Base-by-base conservation (phyloP, 1,284 basidiomycete species). In the Tilletia indica region DNA sequence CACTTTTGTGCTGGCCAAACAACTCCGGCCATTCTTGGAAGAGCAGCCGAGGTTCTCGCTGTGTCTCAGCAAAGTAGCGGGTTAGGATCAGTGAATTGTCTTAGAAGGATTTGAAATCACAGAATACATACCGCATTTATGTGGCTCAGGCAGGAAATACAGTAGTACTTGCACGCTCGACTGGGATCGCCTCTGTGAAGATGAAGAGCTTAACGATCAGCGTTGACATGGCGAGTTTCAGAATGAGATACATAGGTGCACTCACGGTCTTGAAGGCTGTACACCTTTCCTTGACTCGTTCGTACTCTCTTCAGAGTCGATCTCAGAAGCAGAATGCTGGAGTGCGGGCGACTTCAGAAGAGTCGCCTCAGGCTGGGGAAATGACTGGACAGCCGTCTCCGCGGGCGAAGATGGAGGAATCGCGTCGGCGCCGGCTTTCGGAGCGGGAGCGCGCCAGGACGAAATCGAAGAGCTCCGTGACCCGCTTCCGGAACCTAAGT, bases 111-210 rank as follows among this genome's bases (percentile, higher is more conserved):
- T 45, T 2, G n/a, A 2, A 19, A 2, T 1, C 51, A 19, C 12
- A 19, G 16, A n/a, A 39, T 19, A 64, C 61, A 4, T 21, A 64
- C 61, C 16, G 34, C 36, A 38, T 64, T 64, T 34, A 64, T 38
- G 14, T 64, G 61, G 6, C 36, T 42, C 3, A 64, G 61, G 34
- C 61, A 64, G n/a, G 61, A 36, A 19, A 64, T 64, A 36, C 61
- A 64, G 61, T 64, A 64, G 61, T 64, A 64, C 16, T 64, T 64
- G 36, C 61, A 38, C 5, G 61, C 61, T 21, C 61, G 31, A 16
- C 36, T 11, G 11, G 61, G 34, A 21, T 64, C 61, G 14, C 61
- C 61, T 5, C 61, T 64, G 4, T 54, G 19, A 14, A 9, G 6
- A 45, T 31, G 25, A 31, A 31, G 25, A 45, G 42, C 9, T 1